Percentiles rank a stretch among this genome's conserved stretches.
Conservation (phyloP, 164 flowering plant genomes). For the Annona squamosa region DNA sequence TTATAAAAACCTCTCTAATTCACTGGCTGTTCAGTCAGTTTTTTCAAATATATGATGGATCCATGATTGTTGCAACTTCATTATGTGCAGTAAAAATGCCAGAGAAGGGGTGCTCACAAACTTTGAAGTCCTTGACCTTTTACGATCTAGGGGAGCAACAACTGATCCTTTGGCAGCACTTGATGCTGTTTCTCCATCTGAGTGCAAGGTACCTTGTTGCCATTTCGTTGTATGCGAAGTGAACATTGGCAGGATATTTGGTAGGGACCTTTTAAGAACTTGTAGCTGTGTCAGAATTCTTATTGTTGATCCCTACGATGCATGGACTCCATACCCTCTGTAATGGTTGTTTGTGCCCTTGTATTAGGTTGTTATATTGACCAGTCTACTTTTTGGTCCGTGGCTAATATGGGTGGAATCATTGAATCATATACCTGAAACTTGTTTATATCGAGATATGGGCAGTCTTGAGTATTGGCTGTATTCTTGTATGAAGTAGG, state of each 20-base stretch:
- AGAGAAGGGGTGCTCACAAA: conserved; percentile 74
- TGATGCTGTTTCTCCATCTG: conserved; percentile 41
- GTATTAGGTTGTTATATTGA: not conserved
- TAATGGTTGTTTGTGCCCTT: not conserved
- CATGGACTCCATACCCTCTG: not conserved
- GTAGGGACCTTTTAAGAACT: not conserved
- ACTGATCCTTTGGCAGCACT: conserved; percentile 50
- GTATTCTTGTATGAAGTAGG: too few relatives aligned
- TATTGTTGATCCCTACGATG: not conserved
- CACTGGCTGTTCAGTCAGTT: too few relatives aligned
- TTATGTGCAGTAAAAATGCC: conserved; percentile 29
- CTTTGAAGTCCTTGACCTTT: conserved; percentile 74
- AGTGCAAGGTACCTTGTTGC: conserved; percentile 42
- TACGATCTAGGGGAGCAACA: conserved; percentile 66
- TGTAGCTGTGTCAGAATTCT: not conserved
- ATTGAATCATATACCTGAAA: not conserved
- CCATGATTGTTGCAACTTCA: not conserved
- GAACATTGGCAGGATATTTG: not conserved
- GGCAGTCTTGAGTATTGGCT: not conserved
- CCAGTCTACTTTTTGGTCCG: not conserved
- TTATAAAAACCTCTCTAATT: too few relatives aligned
- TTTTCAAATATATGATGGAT: not conserved
- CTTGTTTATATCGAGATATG: not conserved
- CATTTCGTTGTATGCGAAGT: not conserved
- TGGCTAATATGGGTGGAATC: not conserved